Evolutionary conservation across 2,329 filamentous ascomycete genomes (phyloP).

Genomic region (Dothideomycetes sp.): DNA sequence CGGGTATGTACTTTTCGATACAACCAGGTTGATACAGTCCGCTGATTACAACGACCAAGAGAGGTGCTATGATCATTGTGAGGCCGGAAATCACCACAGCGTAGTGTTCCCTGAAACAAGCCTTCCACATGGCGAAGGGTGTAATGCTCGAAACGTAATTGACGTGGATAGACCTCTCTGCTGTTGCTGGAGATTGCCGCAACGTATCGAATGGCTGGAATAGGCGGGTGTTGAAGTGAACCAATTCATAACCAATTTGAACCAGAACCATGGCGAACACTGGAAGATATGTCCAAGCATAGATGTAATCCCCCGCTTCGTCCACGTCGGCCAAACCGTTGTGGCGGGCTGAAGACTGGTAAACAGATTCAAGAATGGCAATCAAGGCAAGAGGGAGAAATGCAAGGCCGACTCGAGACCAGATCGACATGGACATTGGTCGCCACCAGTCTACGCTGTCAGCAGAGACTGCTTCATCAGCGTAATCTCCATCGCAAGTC

Average conservation of each 20-base stretch:
- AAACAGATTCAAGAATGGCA: not conserved
- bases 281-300: not conserved
- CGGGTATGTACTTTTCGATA: not conserved
- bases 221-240: not conserved
- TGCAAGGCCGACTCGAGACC: not conserved
- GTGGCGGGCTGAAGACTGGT: not conserved
- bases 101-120: not conserved
- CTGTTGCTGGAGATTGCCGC: not conserved
- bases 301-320: not conserved
- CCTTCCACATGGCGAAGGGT: not conserved
- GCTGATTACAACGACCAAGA: not conserved
- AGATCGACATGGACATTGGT: not conserved
- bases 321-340: not conserved
- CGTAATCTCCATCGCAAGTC: not conserved
- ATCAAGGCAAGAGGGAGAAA: not conserved
- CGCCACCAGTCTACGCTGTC: not conserved
- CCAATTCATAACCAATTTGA: not conserved
- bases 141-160: not conserved
- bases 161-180: not conserved
- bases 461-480: not conserved
- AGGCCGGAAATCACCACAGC: not conserved
- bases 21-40: not conserved
- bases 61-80: not conserved
- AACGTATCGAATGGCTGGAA: not conserved
- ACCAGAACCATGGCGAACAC: not conserved